Percentiles rank a stretch among this genome's conserved stretches.
phyloP scores from a whole-genome alignment of 2,329 filamentous ascomycete genomes.

The Pezicula carpinea region DNA sequence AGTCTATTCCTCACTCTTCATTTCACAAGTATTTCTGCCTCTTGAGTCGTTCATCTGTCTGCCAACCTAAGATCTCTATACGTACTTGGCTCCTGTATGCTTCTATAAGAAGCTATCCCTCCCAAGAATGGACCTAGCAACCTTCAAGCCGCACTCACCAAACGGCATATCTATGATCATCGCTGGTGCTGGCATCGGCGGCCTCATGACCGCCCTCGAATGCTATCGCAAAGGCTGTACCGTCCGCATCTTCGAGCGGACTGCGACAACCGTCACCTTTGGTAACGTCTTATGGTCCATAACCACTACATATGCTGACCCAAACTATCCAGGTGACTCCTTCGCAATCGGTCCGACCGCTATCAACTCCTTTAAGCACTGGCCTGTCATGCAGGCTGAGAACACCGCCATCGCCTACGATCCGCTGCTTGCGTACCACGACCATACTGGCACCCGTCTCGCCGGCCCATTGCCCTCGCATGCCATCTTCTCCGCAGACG shows the following conservation, averaged over 20 bases:
- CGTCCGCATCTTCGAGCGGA: constrained; percentile 42
- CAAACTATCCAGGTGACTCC: constrained; percentile 29
- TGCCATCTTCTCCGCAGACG: neutral
- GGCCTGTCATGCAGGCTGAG: constrained; percentile 38
- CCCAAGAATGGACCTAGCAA: too few species aligned
- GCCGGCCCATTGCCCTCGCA: constrained; percentile 23
- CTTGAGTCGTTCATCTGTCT: too few species aligned
- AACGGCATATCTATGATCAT: constrained; percentile 44
- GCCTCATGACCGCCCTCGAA: constrained; percentile 55
- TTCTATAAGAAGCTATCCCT: too few species aligned
- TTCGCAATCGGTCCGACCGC: constrained; percentile 51
- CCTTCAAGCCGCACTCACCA: too few species aligned
- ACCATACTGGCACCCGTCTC: constrained; percentile 34
- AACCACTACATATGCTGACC: neutral
- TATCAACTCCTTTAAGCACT: constrained; percentile 49
- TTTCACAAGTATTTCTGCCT: too few species aligned
- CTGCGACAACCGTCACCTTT: constrained; percentile 35
- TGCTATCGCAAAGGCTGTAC: constrained; percentile 53
- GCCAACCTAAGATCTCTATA: too few species aligned
- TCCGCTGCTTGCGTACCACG: constrained; percentile 22
- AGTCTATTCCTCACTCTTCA: too few species aligned
- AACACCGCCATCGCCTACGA: constrained; percentile 44
- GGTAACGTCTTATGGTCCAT: constrained; percentile 18
- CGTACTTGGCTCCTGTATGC: too few species aligned
- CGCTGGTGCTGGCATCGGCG: constrained; percentile 51